Evolutionary conservation across 805 yeast species (phyloP), one percentile per base, ranked within the genome.

Genomic region (Ogataea neopini): DNA sequence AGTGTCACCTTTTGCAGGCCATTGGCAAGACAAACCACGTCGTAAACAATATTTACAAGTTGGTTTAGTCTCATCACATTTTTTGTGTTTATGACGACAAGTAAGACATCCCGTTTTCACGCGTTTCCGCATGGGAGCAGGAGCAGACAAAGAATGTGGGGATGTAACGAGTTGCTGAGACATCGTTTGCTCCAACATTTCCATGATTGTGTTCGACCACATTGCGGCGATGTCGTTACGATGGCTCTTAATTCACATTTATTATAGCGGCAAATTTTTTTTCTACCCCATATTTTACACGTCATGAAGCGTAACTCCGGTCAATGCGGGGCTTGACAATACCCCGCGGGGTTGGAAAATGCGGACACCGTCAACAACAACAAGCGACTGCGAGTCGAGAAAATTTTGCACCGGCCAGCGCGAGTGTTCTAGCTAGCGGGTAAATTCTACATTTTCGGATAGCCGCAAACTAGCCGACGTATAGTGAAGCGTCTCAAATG

Each of bases 51-150:
- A 69, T 13, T 62, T 56, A 58, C 81, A 76, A 19, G 71, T 72
- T 2, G 81, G 81, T 34, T 53, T 53, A 46, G 71, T 74, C 55
- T 76, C 81, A 58, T 76, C 81, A 59, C 81, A 76, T 55, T 76
- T 76, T 69, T 75, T 73, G 56, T 76, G 80, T 44, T 77, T 67
- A 49, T 73, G 76, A 22, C 81, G 70, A 55, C 81, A 76, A 11
- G 80, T 76, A 40, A 74, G 61, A 60, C 81, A 76, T 13, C 81
- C 81, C 1, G 63, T 62, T 35, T 61, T 56, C 6, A 56, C 61
- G 18, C 59, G 50, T 19, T 40, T 44, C 18, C 40, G 40, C 18
- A 4, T 30, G 15, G 15, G 17, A 6, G 9, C 34, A 4, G 10
- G 30, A 10, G 14, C n/a, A 6, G 30, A n/a, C 30, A 10, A 10